Conservation (phyloP, 768 basidiomycete species). For the Podaxis sp. region DNA sequence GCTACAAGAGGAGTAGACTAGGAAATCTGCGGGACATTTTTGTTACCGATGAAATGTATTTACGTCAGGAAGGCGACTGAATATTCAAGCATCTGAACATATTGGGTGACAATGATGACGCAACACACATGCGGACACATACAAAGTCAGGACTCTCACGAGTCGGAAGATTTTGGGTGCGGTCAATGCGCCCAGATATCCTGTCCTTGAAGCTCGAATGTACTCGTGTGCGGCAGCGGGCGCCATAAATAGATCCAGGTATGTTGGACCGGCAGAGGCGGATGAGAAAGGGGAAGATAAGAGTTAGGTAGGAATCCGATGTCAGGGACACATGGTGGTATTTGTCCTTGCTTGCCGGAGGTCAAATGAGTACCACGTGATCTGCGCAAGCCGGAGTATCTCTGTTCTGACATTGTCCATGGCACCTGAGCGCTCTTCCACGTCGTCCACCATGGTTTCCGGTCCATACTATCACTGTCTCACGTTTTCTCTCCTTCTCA, state of each 20-base stretch:
- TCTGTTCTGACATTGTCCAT: slow-evolving; percentile 3
- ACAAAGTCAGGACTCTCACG: not conserved
- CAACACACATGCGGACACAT: no score
- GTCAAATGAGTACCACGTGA: slow-evolving; percentile 8
- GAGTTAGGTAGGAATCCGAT: not conserved
- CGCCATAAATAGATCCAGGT: not conserved
- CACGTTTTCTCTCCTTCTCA: slow-evolving; percentile 53
- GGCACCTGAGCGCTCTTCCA: slow-evolving; percentile 12
- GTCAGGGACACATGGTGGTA: not conserved
- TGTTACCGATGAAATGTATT: no score
- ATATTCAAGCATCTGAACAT: no score
- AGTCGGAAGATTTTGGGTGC: not conserved
- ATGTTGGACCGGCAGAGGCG: not conserved
- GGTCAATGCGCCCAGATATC: not conserved
- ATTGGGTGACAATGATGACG: no score
- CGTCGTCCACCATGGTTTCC: slow-evolving; percentile 26
- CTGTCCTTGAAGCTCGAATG: not conserved
- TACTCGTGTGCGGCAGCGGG: not conserved
- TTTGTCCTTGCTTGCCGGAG: not conserved
- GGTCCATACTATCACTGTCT: slow-evolving; percentile 44
- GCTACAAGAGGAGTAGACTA: no score
- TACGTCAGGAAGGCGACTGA: no score
- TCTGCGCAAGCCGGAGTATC: not conserved
- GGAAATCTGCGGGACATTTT: no score
- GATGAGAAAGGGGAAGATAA: not conserved